Conservation (phyloP, 2,329 filamentous ascomycete species). For the Ophiostoma novo-ulmi region DNA sequence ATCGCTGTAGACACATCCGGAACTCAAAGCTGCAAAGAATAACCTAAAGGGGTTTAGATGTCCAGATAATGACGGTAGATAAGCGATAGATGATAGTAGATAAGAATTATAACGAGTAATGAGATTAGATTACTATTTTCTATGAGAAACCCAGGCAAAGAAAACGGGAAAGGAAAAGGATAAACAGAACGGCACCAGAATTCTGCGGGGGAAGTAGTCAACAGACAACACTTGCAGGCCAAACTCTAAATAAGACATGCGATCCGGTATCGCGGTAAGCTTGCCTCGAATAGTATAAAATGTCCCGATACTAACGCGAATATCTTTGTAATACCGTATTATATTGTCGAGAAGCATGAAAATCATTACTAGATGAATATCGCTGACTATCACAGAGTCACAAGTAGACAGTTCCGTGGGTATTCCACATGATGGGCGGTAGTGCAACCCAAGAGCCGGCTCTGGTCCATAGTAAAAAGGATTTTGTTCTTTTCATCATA, state of each 20-base stretch:
- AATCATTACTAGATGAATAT: background rate
- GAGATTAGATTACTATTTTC: background rate
- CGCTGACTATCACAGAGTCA: background rate
- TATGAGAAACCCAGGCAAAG: background rate
- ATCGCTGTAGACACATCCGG: background rate
- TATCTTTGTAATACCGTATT: background rate
- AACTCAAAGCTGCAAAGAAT: background rate
- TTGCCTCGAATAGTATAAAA: constrained; percentile 6
- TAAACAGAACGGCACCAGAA: background rate
- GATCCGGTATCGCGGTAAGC: background rate
- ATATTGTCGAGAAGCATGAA: background rate
- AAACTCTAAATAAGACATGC: background rate
- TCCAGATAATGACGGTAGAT: background rate
- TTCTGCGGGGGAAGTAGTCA: background rate
- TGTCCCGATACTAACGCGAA: background rate
- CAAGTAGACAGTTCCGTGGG: background rate
- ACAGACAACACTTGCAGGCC: background rate
- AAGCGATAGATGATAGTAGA: background rate
- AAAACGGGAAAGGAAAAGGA: background rate
- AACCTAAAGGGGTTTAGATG: background rate
- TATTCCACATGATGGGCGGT: background rate
- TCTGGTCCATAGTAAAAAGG: background rate
- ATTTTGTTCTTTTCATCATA: background rate
- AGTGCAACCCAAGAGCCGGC: background rate
- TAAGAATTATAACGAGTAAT: background rate